A percentile compares a stretch with the other conserved stretches of the same genome.
Conservation (phyloP, 306 rosid species). For the Acacia crassicarpa region DNA sequence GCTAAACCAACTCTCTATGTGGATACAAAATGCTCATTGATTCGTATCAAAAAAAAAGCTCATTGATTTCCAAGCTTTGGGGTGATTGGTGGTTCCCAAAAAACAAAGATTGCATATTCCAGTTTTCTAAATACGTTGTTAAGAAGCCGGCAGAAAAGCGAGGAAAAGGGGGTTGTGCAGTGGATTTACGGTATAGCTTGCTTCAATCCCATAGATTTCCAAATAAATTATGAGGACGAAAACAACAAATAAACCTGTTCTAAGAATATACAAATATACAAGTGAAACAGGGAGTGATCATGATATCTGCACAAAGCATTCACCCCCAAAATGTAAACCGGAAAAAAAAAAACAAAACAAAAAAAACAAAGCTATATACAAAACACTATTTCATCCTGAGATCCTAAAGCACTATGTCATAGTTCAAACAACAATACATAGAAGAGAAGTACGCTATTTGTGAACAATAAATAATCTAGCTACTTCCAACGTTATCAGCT, state of each 20-base stretch:
- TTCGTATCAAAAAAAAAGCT: too few species aligned
- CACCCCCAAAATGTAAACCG: neutral
- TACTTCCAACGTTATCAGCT: slow-evolving; percentile 8
- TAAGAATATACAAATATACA: slow-evolving; percentile 19
- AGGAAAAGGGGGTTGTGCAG: too few species aligned
- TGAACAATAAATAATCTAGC: neutral
- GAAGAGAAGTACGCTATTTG: slow-evolving; percentile 10
- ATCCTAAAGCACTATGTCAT: slow-evolving; percentile 2
- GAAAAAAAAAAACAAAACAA: too few species aligned
- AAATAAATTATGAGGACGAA: neutral
- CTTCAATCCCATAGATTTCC: too few species aligned
- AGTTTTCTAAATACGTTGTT: too few species aligned
- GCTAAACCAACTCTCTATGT: too few species aligned
- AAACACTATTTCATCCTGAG: neutral
- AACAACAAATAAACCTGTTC: neutral
- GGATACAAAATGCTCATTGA: neutral
- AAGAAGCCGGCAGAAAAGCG: too few species aligned
- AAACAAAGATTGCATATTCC: too few species aligned
- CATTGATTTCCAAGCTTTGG: neutral
- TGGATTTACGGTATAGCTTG: too few species aligned
- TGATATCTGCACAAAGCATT: neutral
- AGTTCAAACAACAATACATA: slow-evolving; percentile 8
- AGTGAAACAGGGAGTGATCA: neutral
- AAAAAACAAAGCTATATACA: neutral
- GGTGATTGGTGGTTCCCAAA: neutral